phyloP scores from a whole-genome alignment of 2,329 filamentous ascomycete species.

The Talaromyces sp. region DNA sequence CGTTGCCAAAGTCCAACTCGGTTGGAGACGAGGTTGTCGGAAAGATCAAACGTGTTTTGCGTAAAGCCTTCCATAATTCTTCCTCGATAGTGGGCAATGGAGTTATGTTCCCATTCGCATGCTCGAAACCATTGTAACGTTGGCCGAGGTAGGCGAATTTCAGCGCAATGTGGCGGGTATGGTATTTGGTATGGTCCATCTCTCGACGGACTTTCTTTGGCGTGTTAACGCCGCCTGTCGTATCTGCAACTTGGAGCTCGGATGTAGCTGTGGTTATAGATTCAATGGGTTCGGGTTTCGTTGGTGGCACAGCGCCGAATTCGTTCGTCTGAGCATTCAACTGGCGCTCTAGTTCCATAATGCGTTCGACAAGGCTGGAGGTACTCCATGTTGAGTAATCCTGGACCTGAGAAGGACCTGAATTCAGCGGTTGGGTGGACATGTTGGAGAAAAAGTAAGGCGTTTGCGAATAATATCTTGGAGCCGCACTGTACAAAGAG shows the following conservation, averaged over 20 bases:
- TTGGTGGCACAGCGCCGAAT: conserved; percentile 34
- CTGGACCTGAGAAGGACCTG: conserved; percentile 16
- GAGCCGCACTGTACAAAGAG: not conserved
- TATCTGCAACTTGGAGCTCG: conserved; percentile 20
- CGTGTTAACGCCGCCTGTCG: conserved; percentile 18
- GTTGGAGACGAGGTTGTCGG: conserved; percentile 46
- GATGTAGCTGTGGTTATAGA: conserved; percentile 14
- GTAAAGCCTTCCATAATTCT: conserved; percentile 85
- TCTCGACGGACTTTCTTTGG: conserved; percentile 43
- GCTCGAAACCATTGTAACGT: conserved; percentile 89
- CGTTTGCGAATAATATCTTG: conserved; percentile 13
- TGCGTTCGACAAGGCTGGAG: conserved; percentile 61
- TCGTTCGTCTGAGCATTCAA: conserved; percentile 48
- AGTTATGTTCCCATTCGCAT: conserved; percentile 64
- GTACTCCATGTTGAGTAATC: conserved; percentile 65
- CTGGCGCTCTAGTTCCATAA: conserved; percentile 63
- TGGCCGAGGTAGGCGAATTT: conserved; percentile 93
- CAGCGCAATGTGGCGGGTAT: conserved; percentile 77
- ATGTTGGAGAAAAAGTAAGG: conserved; percentile 5
- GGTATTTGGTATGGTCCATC: conserved; percentile 76
- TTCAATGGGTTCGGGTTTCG: conserved; percentile 46
- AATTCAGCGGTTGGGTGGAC: conserved; percentile 18
- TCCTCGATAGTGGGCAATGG: conserved; percentile 82
- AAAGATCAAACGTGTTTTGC: conserved; percentile 75
- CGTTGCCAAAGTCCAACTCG: conserved; percentile 37